A percentile compares a stretch with the other conserved stretches of the same genome.
phyloP scores from a whole-genome alignment of 139 green algal species.

The Picochlorum sp. region DNA sequence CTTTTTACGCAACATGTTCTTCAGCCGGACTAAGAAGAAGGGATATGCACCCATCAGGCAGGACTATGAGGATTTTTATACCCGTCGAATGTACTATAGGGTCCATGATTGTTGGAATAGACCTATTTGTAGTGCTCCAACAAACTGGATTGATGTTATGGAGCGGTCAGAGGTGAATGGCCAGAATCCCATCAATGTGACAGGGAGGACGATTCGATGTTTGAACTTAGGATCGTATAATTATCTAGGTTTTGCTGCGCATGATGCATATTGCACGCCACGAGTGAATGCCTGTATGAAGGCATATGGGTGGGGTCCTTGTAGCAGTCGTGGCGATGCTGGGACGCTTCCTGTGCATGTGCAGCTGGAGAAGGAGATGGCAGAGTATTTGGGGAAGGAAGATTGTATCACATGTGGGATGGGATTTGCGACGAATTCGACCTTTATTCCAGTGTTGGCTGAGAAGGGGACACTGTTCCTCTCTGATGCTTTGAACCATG shows the following conservation, averaged over 20 bases:
- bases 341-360: slow-evolving; percentile 62
- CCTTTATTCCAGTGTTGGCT: slow-evolving; percentile 77
- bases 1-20: slow-evolving; percentile 44
- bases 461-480: slow-evolving; percentile 81
- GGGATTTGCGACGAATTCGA: slow-evolving; percentile 97
- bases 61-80: slow-evolving; percentile 89
- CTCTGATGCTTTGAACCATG: slow-evolving; percentile 94
- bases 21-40: slow-evolving; percentile 9
- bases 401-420: slow-evolving; percentile 89
- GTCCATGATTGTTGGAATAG: slow-evolving; percentile 94
- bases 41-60: slow-evolving; percentile 83
- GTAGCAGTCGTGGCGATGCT: slow-evolving; percentile 48
- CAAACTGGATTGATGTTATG: slow-evolving; percentile 86
- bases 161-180: slow-evolving; percentile 51
- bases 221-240: slow-evolving; percentile 98
- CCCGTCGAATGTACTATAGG: slow-evolving; percentile 78
- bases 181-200: slow-evolving; percentile 51
- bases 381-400: slow-evolving; percentile 82
- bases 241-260: slow-evolving; percentile 92
- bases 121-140: slow-evolving; percentile 81
- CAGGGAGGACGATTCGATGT: slow-evolving; percentile 45
- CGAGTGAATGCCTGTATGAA: slow-evolving; percentile 59
- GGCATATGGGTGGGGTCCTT: slow-evolving; percentile 48
- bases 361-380: slow-evolving; percentile 77
- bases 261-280: slow-evolving; percentile 91